phyloP scores from a whole-genome alignment of 768 basidiomycete genomes.

The Naganishia onofrii region DNA sequence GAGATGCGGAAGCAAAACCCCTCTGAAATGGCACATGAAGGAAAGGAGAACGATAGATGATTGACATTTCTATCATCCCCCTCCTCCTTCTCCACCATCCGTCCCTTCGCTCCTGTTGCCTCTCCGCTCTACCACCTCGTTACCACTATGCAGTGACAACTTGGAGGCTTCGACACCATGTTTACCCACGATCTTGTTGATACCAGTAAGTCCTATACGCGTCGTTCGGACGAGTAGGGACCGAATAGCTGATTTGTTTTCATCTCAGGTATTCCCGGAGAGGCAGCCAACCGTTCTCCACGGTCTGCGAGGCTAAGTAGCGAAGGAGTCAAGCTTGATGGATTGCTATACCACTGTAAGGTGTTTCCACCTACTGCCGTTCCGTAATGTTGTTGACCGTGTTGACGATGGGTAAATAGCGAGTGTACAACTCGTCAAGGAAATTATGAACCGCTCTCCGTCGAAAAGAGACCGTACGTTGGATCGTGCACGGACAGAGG shows the following conservation, averaged over 20 bases:
- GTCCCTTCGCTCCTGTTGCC: not conserved
- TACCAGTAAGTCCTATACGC: constrained; percentile 1
- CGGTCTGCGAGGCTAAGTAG: constrained; percentile 17
- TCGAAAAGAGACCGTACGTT: not conserved
- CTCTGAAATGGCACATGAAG: constrained; percentile 2
- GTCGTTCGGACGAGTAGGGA: not conserved
- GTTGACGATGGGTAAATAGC: not conserved
- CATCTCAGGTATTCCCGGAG: not conserved
- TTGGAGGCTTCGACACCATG: not conserved
- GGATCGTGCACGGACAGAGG: not conserved
- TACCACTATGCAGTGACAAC: not conserved
- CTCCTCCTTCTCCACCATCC: not conserved
- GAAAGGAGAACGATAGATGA: not conserved
- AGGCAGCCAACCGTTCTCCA: not conserved
- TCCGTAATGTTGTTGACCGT: not conserved
- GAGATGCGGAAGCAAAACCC: not conserved
- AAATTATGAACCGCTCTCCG: constrained; percentile 12
- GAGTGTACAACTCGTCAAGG: constrained; percentile 19
- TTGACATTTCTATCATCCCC: not conserved
- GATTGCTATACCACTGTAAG: constrained; percentile 16
- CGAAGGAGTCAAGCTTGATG: constrained; percentile 17
- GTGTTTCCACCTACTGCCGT: not conserved
- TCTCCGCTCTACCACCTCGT: not conserved
- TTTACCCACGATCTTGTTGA: constrained; percentile 20
- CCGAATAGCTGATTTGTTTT: not conserved